These are phyloP conservation scores for Ophiostoma tasmaniense DNA, from an alignment of 2,329 filamentous ascomycete species.

Conservation along the genomic window DNA sequence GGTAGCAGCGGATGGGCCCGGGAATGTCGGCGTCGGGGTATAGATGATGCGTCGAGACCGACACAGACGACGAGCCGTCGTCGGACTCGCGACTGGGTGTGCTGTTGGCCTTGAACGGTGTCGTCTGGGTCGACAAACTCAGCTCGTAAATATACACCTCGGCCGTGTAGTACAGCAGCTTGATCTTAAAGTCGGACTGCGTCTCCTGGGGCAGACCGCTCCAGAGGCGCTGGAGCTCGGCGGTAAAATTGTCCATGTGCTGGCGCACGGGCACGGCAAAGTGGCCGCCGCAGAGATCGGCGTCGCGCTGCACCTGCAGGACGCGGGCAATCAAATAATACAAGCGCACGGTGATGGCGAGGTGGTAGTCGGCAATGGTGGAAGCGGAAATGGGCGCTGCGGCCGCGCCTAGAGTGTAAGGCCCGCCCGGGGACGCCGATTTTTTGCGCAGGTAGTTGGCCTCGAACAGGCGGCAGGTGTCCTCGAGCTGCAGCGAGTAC, in stretches of 20 bases:
- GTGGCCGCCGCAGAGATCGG: constrained; percentile 16
- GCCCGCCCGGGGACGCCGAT: neutral
- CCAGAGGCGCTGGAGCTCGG: constrained; percentile 18
- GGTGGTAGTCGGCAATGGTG: constrained; percentile 13
- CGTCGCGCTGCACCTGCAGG: constrained; percentile 17
- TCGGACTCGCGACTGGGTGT: constrained; percentile 14
- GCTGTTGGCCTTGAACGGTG: constrained; percentile 11
- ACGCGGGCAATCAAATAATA: constrained; percentile 20
- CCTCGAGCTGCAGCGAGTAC: constrained; percentile 29
- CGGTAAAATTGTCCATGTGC: constrained; percentile 15
- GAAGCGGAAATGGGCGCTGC: neutral
- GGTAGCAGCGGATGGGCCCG: constrained; percentile 19
- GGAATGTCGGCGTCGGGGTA: neutral
- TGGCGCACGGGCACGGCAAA: constrained; percentile 12
- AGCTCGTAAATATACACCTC: constrained; percentile 22
- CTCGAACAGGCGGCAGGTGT: constrained; percentile 20
- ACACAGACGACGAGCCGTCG: neutral
- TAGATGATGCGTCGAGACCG: neutral
- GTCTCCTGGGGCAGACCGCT: constrained; percentile 9
- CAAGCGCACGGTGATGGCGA: constrained; percentile 20
- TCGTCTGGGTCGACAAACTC: constrained; percentile 15
- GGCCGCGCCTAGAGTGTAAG: neutral
- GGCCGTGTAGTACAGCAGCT: constrained; percentile 20
- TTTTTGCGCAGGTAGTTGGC: constrained; percentile 1
- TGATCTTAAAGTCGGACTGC: constrained; percentile 15